Conservation (phyloP, 805 yeast genomes). For the Starmerella kuoi region DNA sequence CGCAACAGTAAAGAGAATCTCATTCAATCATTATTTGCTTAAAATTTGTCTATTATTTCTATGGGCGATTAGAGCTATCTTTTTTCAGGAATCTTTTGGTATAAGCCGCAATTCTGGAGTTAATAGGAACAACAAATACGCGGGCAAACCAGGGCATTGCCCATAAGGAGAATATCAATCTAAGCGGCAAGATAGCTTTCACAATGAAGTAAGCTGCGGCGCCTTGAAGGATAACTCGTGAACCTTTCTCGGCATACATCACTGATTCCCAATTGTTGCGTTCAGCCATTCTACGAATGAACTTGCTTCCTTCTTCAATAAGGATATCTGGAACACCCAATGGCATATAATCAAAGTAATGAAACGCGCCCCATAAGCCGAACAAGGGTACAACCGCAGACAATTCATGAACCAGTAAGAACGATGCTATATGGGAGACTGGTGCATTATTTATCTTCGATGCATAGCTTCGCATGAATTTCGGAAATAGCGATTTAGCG, state of each 20-base stretch:
- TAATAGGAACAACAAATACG: constrained; percentile 39
- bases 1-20: not conserved
- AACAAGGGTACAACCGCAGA: constrained; percentile 63
- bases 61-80: not conserved
- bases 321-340: constrained; percentile 46
- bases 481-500: constrained; percentile 34
- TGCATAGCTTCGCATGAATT: constrained; percentile 40
- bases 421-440: constrained; percentile 48
- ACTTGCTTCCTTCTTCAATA: constrained; percentile 44
- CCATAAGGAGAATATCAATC: constrained; percentile 40
- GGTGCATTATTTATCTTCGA: constrained; percentile 43
- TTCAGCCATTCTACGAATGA: constrained; percentile 40
- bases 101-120: not conserved
- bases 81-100: too few species aligned
- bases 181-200: constrained; percentile 42
- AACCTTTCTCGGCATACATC: constrained; percentile 38
- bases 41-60: not conserved
- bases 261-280: constrained; percentile 26
- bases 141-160: constrained; percentile 49
- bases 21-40: not conserved
- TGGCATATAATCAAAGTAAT: constrained; percentile 43
- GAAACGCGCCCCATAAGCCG: constrained; percentile 55
- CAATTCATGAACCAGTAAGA: constrained; percentile 57
- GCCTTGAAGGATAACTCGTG: constrained; percentile 52
- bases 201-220: constrained; percentile 64